Percentiles rank a stretch among this genome's conserved stretches.
These are phyloP conservation scores for Erysiphe neolycopersici DNA, from an alignment of 2,329 filamentous ascomycete species.

Conservation along the genomic window DNA sequence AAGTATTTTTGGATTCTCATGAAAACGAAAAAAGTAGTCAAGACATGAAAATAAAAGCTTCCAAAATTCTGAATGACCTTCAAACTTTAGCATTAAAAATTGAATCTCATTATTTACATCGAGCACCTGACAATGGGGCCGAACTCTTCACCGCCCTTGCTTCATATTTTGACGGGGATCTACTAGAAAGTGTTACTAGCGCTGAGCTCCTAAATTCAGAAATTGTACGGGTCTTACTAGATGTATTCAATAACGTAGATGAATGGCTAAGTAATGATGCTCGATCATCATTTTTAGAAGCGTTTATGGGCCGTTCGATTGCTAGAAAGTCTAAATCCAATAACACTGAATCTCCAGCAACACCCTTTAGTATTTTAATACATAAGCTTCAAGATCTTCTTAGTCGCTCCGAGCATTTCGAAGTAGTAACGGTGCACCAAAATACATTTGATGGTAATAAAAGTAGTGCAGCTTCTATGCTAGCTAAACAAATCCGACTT, in stretches of 20 bases:
- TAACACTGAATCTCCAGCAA: conserved; percentile 41
- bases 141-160: conserved; percentile 51
- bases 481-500: conserved; percentile 81
- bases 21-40: conserved; percentile 49
- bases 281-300: conserved; percentile 61
- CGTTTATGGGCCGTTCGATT: conserved; percentile 63
- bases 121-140: conserved; percentile 27
- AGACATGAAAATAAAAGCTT: conserved; percentile 52
- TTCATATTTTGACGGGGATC: conserved; percentile 65
- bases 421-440: conserved; percentile 85
- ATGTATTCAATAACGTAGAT: conserved; percentile 51
- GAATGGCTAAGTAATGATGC: conserved; percentile 35
- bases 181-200: conserved; percentile 81
- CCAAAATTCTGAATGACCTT: conserved; percentile 45
- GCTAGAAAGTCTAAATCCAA: conserved; percentile 34
- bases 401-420: conserved; percentile 92
- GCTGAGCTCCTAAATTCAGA: conserved; percentile 80
- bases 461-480: conserved; percentile 80
- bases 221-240: conserved; percentile 58
- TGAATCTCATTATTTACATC: conserved; percentile 37
- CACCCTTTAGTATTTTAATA: conserved; percentile 71
- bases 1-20: conserved; percentile 60
- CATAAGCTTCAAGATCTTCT: conserved; percentile 89
- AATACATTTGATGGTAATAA: conserved; percentile 75
- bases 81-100: conserved; percentile 47